Evolutionary conservation across 768 basidiomycete species (phyloP).

Genomic region (Termitomyces sp.): DNA sequence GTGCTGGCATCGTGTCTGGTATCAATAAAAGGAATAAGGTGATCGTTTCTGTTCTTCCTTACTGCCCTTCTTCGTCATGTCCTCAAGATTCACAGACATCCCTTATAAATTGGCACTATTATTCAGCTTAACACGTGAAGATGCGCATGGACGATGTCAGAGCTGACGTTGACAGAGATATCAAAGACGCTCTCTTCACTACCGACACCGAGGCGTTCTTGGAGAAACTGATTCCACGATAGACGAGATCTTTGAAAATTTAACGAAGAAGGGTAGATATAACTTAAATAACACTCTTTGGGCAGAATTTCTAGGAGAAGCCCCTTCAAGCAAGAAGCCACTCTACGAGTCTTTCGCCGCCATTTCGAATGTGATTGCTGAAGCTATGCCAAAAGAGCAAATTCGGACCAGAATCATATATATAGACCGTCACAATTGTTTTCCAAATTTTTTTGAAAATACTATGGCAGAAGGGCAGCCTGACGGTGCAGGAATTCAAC

Average conservation of each 20-base stretch:
- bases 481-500: background rate
- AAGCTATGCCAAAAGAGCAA: background rate
- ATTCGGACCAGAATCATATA: background rate
- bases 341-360: background rate
- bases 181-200: background rate
- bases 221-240: background rate
- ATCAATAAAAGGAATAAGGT: too few relatives aligned
- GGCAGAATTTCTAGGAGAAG: background rate
- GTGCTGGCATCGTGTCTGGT: too few relatives aligned
- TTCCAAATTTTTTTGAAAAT: background rate
- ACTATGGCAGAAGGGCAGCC: background rate
- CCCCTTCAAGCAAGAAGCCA: background rate
- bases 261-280: too few relatives aligned
- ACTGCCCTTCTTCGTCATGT: background rate
- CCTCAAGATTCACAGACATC: background rate
- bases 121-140: background rate
- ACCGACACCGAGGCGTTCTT: background rate
- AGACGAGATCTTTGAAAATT: background rate
- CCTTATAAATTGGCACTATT: background rate
- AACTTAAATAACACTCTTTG: background rate
- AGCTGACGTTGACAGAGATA: background rate
- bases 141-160: background rate
- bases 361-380: background rate
- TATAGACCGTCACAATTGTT: background rate
- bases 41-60: too few relatives aligned